These are phyloP conservation scores for Neurospora discreta DNA, from an alignment of 495 filamentous ascomycete genomes.

Conservation along the genomic window DNA sequence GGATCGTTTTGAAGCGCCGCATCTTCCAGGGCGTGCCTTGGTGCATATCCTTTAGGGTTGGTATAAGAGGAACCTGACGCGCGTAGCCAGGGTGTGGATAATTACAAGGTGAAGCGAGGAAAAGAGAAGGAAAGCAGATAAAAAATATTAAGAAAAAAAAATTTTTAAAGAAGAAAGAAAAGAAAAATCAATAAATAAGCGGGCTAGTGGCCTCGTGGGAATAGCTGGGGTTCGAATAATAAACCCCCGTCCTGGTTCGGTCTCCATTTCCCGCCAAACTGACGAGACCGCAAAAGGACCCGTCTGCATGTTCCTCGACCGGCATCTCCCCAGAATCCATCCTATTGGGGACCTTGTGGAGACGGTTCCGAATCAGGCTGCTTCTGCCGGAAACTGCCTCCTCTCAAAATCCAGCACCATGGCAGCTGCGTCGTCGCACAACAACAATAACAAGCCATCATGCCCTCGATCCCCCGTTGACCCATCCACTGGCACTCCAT, in stretches of 20 bases:
- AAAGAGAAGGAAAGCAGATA: background rate
- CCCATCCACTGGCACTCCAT: conserved; percentile 30
- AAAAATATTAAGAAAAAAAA: background rate
- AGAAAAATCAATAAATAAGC: background rate
- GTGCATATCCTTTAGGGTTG: background rate
- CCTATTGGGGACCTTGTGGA: conserved; percentile 29
- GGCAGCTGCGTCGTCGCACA: conserved; percentile 43
- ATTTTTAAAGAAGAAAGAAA: no score
- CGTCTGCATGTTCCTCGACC: conserved; percentile 36
- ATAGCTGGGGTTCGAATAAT: conserved; percentile 1
- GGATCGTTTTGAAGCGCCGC: background rate
- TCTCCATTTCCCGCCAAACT: conserved; percentile 6
- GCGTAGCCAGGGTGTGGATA: conserved; percentile 3
- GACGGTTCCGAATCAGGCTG: conserved; percentile 22
- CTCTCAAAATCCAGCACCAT: conserved; percentile 30
- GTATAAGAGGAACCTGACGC: background rate
- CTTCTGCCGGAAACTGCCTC: conserved; percentile 14
- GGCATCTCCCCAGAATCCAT: conserved; percentile 28
- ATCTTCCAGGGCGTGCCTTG: background rate
- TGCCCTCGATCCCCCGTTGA: conserved; percentile 42
- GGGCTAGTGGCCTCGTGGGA: background rate
- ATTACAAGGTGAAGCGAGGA: conserved; percentile 2
- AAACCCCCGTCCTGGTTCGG: conserved; percentile 1
- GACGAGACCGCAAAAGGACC: conserved; percentile 9
- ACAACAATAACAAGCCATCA: conserved; percentile 13